Base-by-base conservation (phyloP, 1,284 basidiomycete genomes). In the Coriolopsis trogii region DNA sequence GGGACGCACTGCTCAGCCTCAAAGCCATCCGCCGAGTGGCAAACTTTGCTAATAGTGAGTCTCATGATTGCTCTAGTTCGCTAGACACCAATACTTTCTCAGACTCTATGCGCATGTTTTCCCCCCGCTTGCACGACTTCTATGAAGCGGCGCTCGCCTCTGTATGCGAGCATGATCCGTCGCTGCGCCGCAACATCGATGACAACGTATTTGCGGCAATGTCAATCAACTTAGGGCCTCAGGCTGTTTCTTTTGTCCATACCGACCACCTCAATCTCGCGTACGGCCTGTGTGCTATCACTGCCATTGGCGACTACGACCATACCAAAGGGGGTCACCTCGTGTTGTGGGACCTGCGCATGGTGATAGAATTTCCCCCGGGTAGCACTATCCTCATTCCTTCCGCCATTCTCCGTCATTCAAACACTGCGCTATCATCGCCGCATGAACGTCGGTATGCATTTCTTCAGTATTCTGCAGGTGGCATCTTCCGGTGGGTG, bases 321-420 rank as follows among this genome's bases (percentile, higher is more conserved):
- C 41, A 47, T 3, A 36, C 28, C 8, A 30, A 40, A 10, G 63
- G 67, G 5, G 67, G 68, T 7, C 64, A 68, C 30, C 46, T 70
- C 10, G 47, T 69, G 6, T 51, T 70, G 2, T 59, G 53, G 40
- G 60, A 67, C 15, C 51, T 67, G 6, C 48, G 51, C 6, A 33
- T 66, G 6, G 25, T 62, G 5, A 47, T 70, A 15, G 53, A 65
- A 16, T 65, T 69, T 29, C 61, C 62, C 6, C 56, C 59, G 0
- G 62, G 64, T 1, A 50, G 57, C 0, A 51, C 61, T 1, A 54
- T 64, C n/a, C 55, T 68, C 25, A 54, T 71, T 30, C 65, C 66
- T 0, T 71, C 68, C 3, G 67, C 62, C 0, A 47, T 52, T 6
- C 24, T 71, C 15, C n/a, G 13, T 0, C 69, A 71, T 42, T 64